Conservation (phyloP, 768 basidiomycete species). For the Neoboletus subvelutipes region DNA sequence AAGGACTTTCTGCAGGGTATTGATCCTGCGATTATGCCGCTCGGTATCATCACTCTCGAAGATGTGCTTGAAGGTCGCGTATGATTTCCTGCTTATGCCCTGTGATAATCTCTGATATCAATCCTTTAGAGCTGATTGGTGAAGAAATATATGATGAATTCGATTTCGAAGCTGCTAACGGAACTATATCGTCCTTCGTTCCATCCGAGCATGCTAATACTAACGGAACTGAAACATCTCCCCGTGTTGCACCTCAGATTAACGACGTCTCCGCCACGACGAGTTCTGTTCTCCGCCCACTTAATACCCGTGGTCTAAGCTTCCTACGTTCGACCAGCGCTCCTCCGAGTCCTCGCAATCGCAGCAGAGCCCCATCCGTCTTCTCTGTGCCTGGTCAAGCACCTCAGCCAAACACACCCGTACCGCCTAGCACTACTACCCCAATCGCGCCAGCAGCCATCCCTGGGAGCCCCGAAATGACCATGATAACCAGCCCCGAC, state of each 20-base stretch:
- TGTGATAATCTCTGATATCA: neutral
- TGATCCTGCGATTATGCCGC: slow-evolving; percentile 78
- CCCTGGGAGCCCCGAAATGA: neutral
- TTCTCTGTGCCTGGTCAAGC: slow-evolving; percentile 5
- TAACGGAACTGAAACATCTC: slow-evolving; percentile 24
- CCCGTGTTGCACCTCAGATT: slow-evolving; percentile 6
- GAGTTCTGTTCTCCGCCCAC: slow-evolving; percentile 37
- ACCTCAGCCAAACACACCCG: neutral
- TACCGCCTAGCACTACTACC: neutral
- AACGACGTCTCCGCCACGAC: slow-evolving; percentile 13
- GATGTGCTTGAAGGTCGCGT: slow-evolving; percentile 82
- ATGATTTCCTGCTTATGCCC: neutral
- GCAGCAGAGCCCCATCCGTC: slow-evolving; percentile 7
- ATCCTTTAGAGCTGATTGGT: slow-evolving; percentile 74
- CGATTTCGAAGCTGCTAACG: slow-evolving; percentile 72
- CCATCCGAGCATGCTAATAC: slow-evolving; percentile 32
- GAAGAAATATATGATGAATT: slow-evolving; percentile 94
- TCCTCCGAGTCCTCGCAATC: slow-evolving; percentile 50
- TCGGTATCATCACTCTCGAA: slow-evolving; percentile 92
- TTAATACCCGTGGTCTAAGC: slow-evolving; percentile 45
- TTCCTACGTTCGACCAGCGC: slow-evolving; percentile 59
- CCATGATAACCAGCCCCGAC: neutral
- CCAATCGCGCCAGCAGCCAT: neutral
- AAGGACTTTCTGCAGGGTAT: slow-evolving; percentile 84
- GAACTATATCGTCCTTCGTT: slow-evolving; percentile 46